A percentile compares a stretch with the other conserved stretches of the same genome.
These are phyloP conservation scores for Microsporum audouinii DNA, from an alignment of 2,329 filamentous ascomycete genomes.

Conservation along the genomic window DNA sequence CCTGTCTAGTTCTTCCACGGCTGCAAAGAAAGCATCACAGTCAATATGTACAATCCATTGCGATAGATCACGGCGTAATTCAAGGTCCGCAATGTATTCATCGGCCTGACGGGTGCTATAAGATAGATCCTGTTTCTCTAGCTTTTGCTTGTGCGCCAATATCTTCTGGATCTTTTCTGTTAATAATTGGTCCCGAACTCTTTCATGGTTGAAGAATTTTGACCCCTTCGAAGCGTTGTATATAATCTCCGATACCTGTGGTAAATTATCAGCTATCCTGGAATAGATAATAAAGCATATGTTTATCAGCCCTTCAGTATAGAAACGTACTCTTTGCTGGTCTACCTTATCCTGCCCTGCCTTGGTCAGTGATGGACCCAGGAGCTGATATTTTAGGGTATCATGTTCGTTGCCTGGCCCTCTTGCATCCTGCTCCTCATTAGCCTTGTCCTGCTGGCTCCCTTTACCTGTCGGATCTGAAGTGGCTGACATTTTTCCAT, in stretches of 20 bases:
- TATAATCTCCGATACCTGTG: slow-evolving; percentile 84
- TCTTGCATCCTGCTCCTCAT: neutral
- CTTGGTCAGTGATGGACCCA: slow-evolving; percentile 87
- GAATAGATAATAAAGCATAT: slow-evolving; percentile 3
- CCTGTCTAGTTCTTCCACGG: slow-evolving; percentile 73
- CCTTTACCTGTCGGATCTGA: neutral
- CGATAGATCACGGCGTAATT: slow-evolving; percentile 64
- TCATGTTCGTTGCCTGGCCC: slow-evolving; percentile 31
- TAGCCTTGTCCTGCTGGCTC: neutral
- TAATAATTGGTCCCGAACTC: slow-evolving; percentile 65
- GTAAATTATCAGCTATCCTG: neutral
- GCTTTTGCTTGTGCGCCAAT: slow-evolving; percentile 57
- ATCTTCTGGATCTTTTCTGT: slow-evolving; percentile 79
- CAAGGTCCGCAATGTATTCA: slow-evolving; percentile 67
- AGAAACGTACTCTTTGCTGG: slow-evolving; percentile 57
- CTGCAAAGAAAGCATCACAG: slow-evolving; percentile 95
- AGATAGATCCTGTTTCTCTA: slow-evolving; percentile 65
- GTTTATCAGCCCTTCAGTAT: neutral
- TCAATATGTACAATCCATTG: slow-evolving; percentile 86
- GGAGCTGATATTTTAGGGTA: slow-evolving; percentile 76
- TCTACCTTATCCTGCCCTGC: slow-evolving; percentile 90
- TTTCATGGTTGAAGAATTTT: slow-evolving; percentile 90
- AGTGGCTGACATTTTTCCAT: slow-evolving; percentile 7
- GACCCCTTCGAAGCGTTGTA: slow-evolving; percentile 94
- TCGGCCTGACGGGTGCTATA: slow-evolving; percentile 66